Base-by-base conservation (phyloP, 2,329 filamentous ascomycete genomes). In the Emericellopsis atlantica region DNA sequence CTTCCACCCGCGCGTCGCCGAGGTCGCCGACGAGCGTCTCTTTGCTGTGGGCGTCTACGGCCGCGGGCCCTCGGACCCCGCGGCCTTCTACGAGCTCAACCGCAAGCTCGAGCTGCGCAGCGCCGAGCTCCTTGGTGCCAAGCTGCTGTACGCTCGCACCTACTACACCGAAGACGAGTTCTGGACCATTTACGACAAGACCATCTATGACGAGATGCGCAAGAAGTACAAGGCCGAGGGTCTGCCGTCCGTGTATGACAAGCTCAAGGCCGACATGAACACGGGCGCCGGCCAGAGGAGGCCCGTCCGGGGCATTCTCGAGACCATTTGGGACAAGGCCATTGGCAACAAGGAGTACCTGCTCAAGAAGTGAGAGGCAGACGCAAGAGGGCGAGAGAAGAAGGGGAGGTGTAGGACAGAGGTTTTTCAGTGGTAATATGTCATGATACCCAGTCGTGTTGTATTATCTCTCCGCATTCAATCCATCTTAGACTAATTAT, bases 71-170 rank as follows among this genome's bases (percentile, higher is more conserved):
- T 49, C 48, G 23, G 51, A 55, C 24, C 52, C 54, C 14, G 49
- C 58, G 34, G 51, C 51, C 12, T 74, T 70, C 50, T 56, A 71
- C 21, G 48, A 54, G 6, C 59, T 64, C 40, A 74, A 75, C 46
- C 62, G 66, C 12, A 60, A 62, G 21, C 54, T 76, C 2, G 71
- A 75, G 51, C 55, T 58, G 42, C 67, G 61, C 24, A 54, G 73
- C 4, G 58, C 59, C 2, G 63, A 70, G 32, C 58, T 74, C 31
- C 61, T 67, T 7, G 72, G 72, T 12, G 69, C 69, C 60, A 74
- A 74, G 52, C 71, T 69, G 62, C 50, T 76, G 6, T 76, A 76
- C 49, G 70, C 71, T 5, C 69, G 73, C 41, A 69, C 69, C 0
- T 74, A 70, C 52, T 72, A 72, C 50, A 64, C 59, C 15, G 64